Conservation (phyloP, 2,329 filamentous ascomycete genomes). For the Cladosporium sp. region DNA sequence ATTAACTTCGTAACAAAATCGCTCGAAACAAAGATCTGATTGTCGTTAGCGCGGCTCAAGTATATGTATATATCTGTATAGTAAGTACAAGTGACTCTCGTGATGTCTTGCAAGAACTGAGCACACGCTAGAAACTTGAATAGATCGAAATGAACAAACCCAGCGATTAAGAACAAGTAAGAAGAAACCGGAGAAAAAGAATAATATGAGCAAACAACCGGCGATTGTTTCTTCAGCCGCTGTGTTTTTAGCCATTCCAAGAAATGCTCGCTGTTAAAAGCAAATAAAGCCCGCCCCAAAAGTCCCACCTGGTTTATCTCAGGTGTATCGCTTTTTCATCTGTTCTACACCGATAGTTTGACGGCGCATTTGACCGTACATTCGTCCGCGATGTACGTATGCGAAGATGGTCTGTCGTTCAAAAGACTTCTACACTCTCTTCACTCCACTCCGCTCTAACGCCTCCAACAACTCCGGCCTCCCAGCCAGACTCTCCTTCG, state of each 20-base stretch:
- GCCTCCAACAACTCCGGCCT: constrained; percentile 88
- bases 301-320: neutral
- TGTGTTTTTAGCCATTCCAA: neutral
- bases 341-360: neutral
- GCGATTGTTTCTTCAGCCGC: neutral
- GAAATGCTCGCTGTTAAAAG: neutral
- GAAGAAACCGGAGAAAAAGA: neutral
- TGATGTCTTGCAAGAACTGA: neutral
- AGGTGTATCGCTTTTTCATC: neutral
- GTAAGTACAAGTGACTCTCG: neutral
- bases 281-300: neutral
- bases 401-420: neutral
- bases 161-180: too few relatives aligned
- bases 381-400: neutral
- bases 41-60: neutral
- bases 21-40: neutral
- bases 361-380: too few relatives aligned
- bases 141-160: neutral
- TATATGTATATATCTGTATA: neutral
- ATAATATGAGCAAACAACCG: neutral
- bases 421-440: constrained; percentile 14
- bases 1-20: too few relatives aligned
- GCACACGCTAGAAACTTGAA: neutral
- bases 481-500: constrained; percentile 68
- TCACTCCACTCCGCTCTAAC: constrained; percentile 63